Evolutionary conservation across 345 rosid species (phyloP), one percentile per base, ranked within the genome.

Genomic region (Zanthoxylum bungeanum): DNA sequence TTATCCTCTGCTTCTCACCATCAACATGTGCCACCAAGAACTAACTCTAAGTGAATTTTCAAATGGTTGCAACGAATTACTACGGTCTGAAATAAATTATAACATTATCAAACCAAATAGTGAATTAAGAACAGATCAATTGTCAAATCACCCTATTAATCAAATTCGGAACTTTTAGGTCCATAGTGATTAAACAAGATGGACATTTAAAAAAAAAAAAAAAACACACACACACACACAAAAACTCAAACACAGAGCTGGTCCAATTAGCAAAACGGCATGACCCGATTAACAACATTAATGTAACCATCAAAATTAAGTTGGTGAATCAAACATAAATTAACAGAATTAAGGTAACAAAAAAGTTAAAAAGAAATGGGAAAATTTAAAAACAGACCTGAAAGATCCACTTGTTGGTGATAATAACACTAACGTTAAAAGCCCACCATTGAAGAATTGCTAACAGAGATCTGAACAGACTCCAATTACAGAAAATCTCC

Each of bases 341-440:
- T 36, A 28, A 49, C 57, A 81, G 10, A 65, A 25, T n/a, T 27
- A 65, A 64, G 81, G 72, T 87, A 82, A 53, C 87, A 91, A n/a
- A n/a, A n/a, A n/a, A n/a, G n/a, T n/a, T n/a, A n/a, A n/a, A n/a
- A n/a, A 10, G 10, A 8, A 68, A 17, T 10, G 36, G 16, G 11
- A 51, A 10, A 31, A 47, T 12, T 12, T 24, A 22, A 66, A 49
- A 73, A 74, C 33, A 57, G 71, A 93, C 99, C 98, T 95, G 99
- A 60, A 95, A 95, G 96, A 91, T 93, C 98, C 98, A 93, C 77
- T 95, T 95, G 94, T 95, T 95, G 86, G 82, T 91, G 89, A 95
- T 88, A 85, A 93, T 93, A 39, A 95, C 98, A 52, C 94, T 85
- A n/a, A 95, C 99, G 61, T 95, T 95, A 86, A 92, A 95, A 53